Percentiles rank a stretch among this genome's conserved stretches.
Conservation (phyloP, 2,329 filamentous ascomycete genomes). For the Trichoderma sp. region DNA sequence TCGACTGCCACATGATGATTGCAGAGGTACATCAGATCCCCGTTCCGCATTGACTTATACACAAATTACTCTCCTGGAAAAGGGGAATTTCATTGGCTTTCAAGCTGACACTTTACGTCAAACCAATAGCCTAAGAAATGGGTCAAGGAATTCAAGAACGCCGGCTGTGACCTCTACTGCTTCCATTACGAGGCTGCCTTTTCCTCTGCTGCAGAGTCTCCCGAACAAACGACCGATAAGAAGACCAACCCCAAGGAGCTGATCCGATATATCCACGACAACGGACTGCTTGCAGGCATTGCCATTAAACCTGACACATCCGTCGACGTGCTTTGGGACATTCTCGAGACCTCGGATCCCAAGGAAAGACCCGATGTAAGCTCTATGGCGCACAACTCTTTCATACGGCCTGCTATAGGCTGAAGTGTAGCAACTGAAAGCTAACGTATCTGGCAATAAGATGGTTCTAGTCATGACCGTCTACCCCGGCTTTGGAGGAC, state of each 20-base stretch:
- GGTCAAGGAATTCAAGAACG: slow-evolving; percentile 91
- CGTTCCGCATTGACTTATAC: neutral
- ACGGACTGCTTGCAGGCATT: slow-evolving; percentile 86
- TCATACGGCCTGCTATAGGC: neutral
- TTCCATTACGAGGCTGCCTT: slow-evolving; percentile 98
- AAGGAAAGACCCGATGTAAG: slow-evolving; percentile 85
- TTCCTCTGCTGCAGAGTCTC: slow-evolving; percentile 79
- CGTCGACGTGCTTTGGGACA: slow-evolving; percentile 89
- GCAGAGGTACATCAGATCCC: slow-evolving; percentile 64
- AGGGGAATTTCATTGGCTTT: neutral
- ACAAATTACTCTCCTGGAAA: neutral
- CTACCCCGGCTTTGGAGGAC: slow-evolving; percentile 92
- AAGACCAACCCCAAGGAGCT: slow-evolving; percentile 82
- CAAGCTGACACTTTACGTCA: neutral
- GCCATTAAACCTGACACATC: slow-evolving; percentile 91
- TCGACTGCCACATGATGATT: slow-evolving; percentile 99
- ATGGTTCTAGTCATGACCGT: slow-evolving; percentile 99
- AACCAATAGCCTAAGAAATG: slow-evolving; percentile 84
- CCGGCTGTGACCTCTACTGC: slow-evolving; percentile 97
- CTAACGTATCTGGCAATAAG: slow-evolving; percentile 43
- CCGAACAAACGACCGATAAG: slow-evolving; percentile 63
- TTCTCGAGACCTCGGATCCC: slow-evolving; percentile 69
- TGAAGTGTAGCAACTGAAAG: neutral
- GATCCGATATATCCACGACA: slow-evolving; percentile 85
- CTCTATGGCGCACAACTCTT: slow-evolving; percentile 21